These are phyloP conservation scores for Pyrenophora teres DNA, from an alignment of 2,329 filamentous ascomycete species.

Conservation along the genomic window DNA sequence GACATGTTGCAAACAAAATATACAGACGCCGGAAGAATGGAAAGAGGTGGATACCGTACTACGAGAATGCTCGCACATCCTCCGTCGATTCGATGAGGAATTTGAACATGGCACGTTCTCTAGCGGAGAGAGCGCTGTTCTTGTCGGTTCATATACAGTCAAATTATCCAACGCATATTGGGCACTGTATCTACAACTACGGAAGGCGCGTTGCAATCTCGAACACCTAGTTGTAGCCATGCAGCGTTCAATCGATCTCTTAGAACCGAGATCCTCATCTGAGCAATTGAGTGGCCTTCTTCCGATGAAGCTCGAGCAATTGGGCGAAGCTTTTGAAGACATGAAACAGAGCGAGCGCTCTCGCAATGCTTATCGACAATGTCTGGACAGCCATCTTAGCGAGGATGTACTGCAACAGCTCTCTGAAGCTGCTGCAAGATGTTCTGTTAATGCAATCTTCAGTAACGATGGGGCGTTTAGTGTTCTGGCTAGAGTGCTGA, in stretches of 20 bases:
- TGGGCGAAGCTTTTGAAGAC: slow-evolving; percentile 64
- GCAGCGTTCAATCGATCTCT: slow-evolving; percentile 66
- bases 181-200: slow-evolving; percentile 60
- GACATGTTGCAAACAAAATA: slow-evolving; percentile 37
- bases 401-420: slow-evolving; percentile 62
- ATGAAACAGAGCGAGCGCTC: slow-evolving; percentile 62
- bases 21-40: slow-evolving; percentile 33
- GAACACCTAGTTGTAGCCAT: slow-evolving; percentile 61
- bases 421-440: slow-evolving; percentile 55
- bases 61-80: slow-evolving; percentile 38
- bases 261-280: slow-evolving; percentile 58
- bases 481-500: slow-evolving; percentile 63
- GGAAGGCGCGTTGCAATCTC: slow-evolving; percentile 52
- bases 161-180: slow-evolving; percentile 76
- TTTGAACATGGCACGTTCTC: slow-evolving; percentile 6
- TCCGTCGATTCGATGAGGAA: slow-evolving; percentile 32
- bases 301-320: slow-evolving; percentile 67
- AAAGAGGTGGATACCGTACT: slow-evolving; percentile 38
- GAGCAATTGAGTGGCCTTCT: slow-evolving; percentile 67
- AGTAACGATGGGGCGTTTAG: slow-evolving; percentile 55
- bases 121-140: slow-evolving; percentile 11
- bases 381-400: slow-evolving; percentile 66
- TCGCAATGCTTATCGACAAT: slow-evolving; percentile 61
- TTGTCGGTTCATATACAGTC: slow-evolving; percentile 51
- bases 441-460: slow-evolving; percentile 61